Evolutionary conservation across 495 filamentous ascomycete genomes (phyloP), one percentile per base, ranked within the genome.

Genomic region (Cudoniella acicularis): DNA sequence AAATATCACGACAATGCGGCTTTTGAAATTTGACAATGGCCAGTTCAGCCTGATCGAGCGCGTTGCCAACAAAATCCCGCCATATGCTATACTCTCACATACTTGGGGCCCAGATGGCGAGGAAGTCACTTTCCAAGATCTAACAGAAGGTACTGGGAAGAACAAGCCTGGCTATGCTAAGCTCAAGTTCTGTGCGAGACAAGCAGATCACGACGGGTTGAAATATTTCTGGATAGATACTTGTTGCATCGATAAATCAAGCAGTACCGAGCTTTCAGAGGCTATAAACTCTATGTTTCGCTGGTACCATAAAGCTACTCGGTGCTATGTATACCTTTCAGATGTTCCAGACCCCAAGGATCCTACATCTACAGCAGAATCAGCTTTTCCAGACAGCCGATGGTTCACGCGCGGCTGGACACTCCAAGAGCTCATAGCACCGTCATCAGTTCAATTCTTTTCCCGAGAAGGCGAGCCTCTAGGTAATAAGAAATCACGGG

Each of bases 121-220:
- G 18, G 66, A 68, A 27, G 56, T 63, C 30, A 21, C 52, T 16
- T 68, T 55, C 26, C 13, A 49, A 20, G 64, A 63, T n/a, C 55
- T 68, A 18, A 55, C 6, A 11, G 27, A 67, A n/a, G 57, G 60
- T 10, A 52, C 2, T 41, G 45, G 54, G 2, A 60, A 57, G 21
- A 46, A 54, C 20, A 72, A 69, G 57, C 17, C 20, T 20, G 64
- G 66, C 20, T 70, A 65, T 59, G 26, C 22, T 2, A 72, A 72
- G 57, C 64, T 70, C 51, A 50, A 25, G 50, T 67, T 69, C 46
- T 69, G 66, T 53, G 61, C 61, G 24, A 52, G 65, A 47, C 69
- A 69, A 42, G 67, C 69, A 11, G 41, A 13, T 13, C n/a, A 50
- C 1, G 54, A 70, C 52, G 59, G 57, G 11, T 18, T 64, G 13